phyloP scores from a whole-genome alignment of 495 filamentous ascomycete genomes.

The Xylaria telfairii region DNA sequence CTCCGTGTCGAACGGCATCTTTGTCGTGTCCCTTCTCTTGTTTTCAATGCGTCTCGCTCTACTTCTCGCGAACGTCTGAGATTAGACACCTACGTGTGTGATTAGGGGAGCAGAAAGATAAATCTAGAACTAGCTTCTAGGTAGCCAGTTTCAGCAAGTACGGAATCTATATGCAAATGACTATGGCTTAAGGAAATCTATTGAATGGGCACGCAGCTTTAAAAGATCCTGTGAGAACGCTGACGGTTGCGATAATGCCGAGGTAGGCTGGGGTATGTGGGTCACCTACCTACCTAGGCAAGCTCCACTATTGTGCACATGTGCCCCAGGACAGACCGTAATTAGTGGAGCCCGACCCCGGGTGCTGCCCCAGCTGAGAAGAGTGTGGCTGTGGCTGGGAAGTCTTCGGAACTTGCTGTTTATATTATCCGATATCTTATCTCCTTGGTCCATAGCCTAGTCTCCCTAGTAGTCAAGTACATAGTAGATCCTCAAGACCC shows the following conservation, averaged over 20 bases:
- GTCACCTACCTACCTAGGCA: conserved; percentile 14
- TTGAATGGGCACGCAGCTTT: background rate
- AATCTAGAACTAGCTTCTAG: background rate
- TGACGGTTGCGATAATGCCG: background rate
- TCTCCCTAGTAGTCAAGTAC: too few species aligned
- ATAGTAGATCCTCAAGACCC: background rate
- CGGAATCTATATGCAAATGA: conserved; percentile 3
- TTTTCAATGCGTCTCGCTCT: background rate
- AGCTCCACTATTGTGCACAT: background rate
- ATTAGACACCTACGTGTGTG: background rate
- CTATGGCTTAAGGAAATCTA: background rate
- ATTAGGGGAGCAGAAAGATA: background rate
- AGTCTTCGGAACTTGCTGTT: background rate
- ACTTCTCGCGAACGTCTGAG: background rate
- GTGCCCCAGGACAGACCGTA: background rate
- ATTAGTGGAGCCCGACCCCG: background rate
- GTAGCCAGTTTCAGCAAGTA: background rate
- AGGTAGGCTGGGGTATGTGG: conserved; percentile 22
- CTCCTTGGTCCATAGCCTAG: background rate
- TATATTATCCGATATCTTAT: conserved; percentile 4
- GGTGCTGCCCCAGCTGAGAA: too few species aligned
- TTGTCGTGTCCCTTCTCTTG: conserved; percentile 25
- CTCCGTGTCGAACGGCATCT: conserved; percentile 92
- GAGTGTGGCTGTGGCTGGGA: background rate
- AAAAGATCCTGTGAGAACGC: background rate